These are phyloP conservation scores for Cantharellus anzutake DNA, from an alignment of 768 basidiomycete species.

Conservation along the genomic window DNA sequence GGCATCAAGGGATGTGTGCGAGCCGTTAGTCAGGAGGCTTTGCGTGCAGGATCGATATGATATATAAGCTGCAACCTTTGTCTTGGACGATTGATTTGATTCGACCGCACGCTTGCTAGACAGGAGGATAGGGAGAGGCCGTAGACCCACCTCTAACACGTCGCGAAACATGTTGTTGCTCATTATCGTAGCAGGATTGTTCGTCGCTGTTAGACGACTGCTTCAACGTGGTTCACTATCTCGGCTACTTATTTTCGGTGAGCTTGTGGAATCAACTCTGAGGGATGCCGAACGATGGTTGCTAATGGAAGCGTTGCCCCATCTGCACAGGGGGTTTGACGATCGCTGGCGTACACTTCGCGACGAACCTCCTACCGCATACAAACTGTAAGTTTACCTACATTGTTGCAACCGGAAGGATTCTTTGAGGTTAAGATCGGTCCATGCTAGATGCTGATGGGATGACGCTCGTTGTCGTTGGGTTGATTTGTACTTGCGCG, in stretches of 20 bases:
- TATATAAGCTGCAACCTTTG: too few species aligned
- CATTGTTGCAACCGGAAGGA: neutral
- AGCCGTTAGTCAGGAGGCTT: too few species aligned
- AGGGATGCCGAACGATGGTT: neutral
- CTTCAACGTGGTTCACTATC: neutral
- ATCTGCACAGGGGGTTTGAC: neutral
- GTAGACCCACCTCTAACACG: too few species aligned
- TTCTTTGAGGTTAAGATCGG: neutral
- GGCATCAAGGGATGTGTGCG: too few species aligned
- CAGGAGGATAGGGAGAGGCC: too few species aligned
- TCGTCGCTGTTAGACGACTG: neutral
- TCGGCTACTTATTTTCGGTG: neutral
- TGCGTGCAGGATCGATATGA: too few species aligned
- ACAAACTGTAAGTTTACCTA: neutral
- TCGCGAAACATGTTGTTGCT: too few species aligned
- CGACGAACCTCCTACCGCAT: neutral
- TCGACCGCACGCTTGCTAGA: too few species aligned
- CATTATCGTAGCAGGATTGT: neutral
- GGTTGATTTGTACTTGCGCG: neutral
- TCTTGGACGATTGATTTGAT: too few species aligned
- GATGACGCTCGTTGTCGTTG: neutral
- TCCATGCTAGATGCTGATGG: neutral
- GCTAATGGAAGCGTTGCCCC: neutral
- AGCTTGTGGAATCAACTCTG: neutral
- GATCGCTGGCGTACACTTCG: neutral